These are phyloP conservation scores for Helotiales sp. DNA, from an alignment of 2,329 filamentous ascomycete genomes.

Conservation along the genomic window DNA sequence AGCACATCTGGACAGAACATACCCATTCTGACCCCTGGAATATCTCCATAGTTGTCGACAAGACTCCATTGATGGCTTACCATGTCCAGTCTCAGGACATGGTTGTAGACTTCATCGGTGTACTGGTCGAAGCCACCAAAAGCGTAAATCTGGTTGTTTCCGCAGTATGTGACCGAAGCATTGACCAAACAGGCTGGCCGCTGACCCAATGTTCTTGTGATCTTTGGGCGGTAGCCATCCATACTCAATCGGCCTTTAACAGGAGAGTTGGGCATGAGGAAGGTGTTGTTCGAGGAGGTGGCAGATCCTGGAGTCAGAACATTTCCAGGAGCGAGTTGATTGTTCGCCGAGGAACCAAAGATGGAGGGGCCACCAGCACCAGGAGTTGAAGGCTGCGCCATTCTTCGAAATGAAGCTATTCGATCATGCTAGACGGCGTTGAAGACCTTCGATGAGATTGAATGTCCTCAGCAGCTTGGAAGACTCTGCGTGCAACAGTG, in stretches of 20 bases:
- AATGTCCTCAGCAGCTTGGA: not conserved
- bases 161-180: constrained; percentile 97
- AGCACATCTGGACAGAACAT: constrained; percentile 23
- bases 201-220: constrained; percentile 75
- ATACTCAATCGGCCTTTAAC: constrained; percentile 62
- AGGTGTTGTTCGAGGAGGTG: constrained; percentile 71
- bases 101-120: constrained; percentile 98
- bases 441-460: not conserved
- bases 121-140: constrained; percentile 99
- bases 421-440: constrained; percentile 2
- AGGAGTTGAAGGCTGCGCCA: constrained; percentile 48
- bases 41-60: constrained; percentile 98
- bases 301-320: constrained; percentile 46
- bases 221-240: constrained; percentile 81
- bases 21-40: constrained; percentile 97
- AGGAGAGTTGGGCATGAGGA: constrained; percentile 87
- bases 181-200: constrained; percentile 94
- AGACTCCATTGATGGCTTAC: constrained; percentile 89
- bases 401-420: constrained; percentile 23
- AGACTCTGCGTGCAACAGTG: not conserved
- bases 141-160: constrained; percentile 95
- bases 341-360: constrained; percentile 42
- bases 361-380: constrained; percentile 41
- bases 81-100: constrained; percentile 87
- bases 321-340: constrained; percentile 20